A percentile compares a stretch with the other conserved stretches of the same genome.
Conservation (phyloP, 768 basidiomycete species). For the Suillus subalutaceus region DNA sequence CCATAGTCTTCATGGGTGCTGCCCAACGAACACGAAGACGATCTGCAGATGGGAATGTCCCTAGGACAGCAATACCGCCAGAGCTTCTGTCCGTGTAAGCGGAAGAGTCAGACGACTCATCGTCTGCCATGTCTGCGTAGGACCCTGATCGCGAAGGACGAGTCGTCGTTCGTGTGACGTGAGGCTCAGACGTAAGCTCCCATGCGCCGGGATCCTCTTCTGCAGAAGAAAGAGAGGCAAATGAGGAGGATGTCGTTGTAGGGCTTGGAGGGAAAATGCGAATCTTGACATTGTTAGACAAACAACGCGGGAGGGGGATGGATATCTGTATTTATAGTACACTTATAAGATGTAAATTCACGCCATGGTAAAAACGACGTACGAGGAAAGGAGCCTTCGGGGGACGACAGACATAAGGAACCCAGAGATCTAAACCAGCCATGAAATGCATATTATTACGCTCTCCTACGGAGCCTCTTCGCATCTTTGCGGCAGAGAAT, state of each 20-base stretch:
- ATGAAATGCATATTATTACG: constrained; percentile 70
- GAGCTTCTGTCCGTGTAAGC: constrained; percentile 48
- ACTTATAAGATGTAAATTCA: constrained; percentile 16
- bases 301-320: constrained; percentile 76
- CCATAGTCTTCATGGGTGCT: constrained; percentile 52
- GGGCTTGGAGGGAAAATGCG: constrained; percentile 69
- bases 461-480: constrained; percentile 59
- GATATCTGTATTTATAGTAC: constrained; percentile 51
- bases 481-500: constrained; percentile 35
- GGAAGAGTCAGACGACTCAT: constrained; percentile 79
- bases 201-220: constrained; percentile 71
- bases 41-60: constrained; percentile 78
- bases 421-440: constrained; percentile 79
- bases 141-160: constrained; percentile 59
- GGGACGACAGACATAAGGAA: constrained; percentile 68
- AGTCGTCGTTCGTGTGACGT: constrained; percentile 59
- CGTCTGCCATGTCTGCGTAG: constrained; percentile 75
- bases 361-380: constrained; percentile 22
- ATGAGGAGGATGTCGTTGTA: constrained; percentile 54
- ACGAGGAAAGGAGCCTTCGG: constrained; percentile 79
- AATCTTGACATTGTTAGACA: constrained; percentile 74
- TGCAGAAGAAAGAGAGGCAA: constrained; percentile 75
- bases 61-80: constrained; percentile 70
- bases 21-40: constrained; percentile 81
- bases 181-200: constrained; percentile 79